Base-by-base conservation (phyloP, 2,329 filamentous ascomycete species). In the Clonostachys solani region DNA sequence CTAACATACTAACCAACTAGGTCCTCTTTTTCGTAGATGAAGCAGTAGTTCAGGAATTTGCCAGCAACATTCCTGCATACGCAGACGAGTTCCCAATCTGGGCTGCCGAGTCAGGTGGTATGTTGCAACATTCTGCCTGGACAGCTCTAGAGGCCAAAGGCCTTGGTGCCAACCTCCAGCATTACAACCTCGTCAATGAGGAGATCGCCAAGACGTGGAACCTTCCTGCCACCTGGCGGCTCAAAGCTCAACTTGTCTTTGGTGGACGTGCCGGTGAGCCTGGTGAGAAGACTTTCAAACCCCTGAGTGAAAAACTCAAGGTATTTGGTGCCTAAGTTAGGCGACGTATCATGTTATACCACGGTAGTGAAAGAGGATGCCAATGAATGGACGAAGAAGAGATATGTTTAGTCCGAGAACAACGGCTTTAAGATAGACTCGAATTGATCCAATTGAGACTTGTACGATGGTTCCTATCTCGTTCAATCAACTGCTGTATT, bases 101-200 rank as follows among this genome's bases (percentile, higher is more conserved):
- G 88, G 83, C 83, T 47, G 73, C 79, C 52, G 89, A 96, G 70
- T 83, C 84, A 52, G 80, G 78, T 64, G 92, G 80, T 66, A 96
- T 96, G 83, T 60, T 69, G 64, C 87, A 95, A 74, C 87, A 81
- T 69, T 74, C 81, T 54, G 64, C 90, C 55, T 96, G 91, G 91
- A 84, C 84, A n/a, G 87, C 85, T 4, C 81, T 96, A 47, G 87
- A 92, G 71, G 77, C 84, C 50, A 89, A 94, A 64, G 90, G 91
- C 33, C 80, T 95, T 47, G 90, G 90, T 54, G 87, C 86, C 63
- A 95, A 92, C 77, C 78, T 96, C 46, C 91, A 96, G 77, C 91
- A 96, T 74, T 95, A 95, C 77, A 94, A 90, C 79, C 68, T 95
- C 49, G 81, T 95, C 56, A 87, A 95, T 69, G 75, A 77, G 54